Conservation (phyloP, 805 yeast genomes). For the Metahyphopichia silvanorum region DNA sequence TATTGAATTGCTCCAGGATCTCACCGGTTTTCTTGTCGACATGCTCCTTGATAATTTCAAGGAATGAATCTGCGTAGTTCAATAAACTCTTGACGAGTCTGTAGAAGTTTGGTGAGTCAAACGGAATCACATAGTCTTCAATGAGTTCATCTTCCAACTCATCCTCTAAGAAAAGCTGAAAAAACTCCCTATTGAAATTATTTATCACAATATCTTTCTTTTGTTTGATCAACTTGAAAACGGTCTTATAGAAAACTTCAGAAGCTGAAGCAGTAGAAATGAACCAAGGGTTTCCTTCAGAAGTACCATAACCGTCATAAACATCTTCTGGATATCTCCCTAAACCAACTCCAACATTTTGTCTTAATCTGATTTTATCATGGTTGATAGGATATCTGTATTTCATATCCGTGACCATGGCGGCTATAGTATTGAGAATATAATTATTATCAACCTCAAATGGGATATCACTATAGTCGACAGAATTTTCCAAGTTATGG, state of each 20-base stretch:
- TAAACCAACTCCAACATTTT: slow-evolving; percentile 55
- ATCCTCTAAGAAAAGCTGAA: slow-evolving; percentile 26
- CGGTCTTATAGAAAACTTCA: slow-evolving; percentile 55
- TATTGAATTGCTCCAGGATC: slow-evolving; percentile 88
- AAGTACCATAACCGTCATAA: slow-evolving; percentile 68
- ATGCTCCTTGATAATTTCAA: slow-evolving; percentile 56
- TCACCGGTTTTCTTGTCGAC: slow-evolving; percentile 57
- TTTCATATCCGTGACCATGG: slow-evolving; percentile 66
- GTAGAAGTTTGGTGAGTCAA: slow-evolving; percentile 42
- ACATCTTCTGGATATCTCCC: slow-evolving; percentile 94
- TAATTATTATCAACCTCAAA: slow-evolving; percentile 57
- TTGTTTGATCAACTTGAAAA: slow-evolving; percentile 40
- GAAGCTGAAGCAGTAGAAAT: slow-evolving; percentile 70
- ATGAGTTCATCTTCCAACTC: slow-evolving; percentile 14
- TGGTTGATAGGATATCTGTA: slow-evolving; percentile 75
- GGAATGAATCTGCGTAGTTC: slow-evolving; percentile 63
- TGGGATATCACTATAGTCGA: slow-evolving; percentile 47
- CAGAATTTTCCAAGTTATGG: slow-evolving; percentile 37
- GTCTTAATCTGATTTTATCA: slow-evolving; percentile 31
- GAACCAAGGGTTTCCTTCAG: slow-evolving; percentile 95
- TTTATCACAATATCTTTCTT: slow-evolving; percentile 44
- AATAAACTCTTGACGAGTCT: slow-evolving; percentile 45
- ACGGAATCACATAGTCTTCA: slow-evolving; percentile 22
- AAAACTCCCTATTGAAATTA: slow-evolving; percentile 24
- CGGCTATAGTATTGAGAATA: slow-evolving; percentile 60